Evolutionary conservation across 2,329 filamentous ascomycete species (phyloP).

Genomic region (Pseudogymnoascus sp.): DNA sequence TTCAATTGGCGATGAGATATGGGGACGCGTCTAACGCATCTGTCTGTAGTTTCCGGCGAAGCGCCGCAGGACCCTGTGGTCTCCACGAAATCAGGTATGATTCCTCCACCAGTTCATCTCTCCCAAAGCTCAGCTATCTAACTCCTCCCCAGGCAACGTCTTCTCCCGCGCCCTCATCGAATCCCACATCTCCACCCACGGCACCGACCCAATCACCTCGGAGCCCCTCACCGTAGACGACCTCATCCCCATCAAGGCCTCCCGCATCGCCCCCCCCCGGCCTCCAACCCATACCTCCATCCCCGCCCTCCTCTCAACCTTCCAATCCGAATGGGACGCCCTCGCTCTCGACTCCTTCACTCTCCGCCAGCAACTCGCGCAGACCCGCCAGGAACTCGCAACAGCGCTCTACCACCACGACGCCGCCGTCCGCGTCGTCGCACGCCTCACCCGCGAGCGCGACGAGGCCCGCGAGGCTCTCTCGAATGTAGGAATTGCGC

Average conservation of each 20-base stretch:
- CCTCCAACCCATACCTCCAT: constrained; percentile 86
- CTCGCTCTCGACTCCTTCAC: constrained; percentile 88
- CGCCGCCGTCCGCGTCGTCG: constrained; percentile 92
- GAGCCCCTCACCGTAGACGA: constrained; percentile 80
- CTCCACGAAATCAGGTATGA: constrained; percentile 85
- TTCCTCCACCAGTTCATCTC: constrained; percentile 18
- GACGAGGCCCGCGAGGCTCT: constrained; percentile 89
- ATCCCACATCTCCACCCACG: constrained; percentile 87
- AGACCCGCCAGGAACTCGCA: constrained; percentile 88
- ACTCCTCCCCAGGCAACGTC: constrained; percentile 58
- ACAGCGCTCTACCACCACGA: constrained; percentile 95
- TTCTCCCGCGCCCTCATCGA: constrained; percentile 96
- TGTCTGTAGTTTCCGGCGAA: constrained; percentile 77
- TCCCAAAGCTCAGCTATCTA: constrained; percentile 18
- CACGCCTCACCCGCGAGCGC: constrained; percentile 79
- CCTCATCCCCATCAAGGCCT: constrained; percentile 78
- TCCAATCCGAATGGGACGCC: constrained; percentile 98
- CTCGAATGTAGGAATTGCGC: constrained; percentile 72
- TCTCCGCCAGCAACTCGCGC: constrained; percentile 78
- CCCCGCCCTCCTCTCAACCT: constrained; percentile 84
- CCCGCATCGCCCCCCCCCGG: constrained; percentile 77
- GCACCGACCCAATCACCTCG: constrained; percentile 84
- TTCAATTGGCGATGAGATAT: not conserved
- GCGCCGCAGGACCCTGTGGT: constrained; percentile 90
- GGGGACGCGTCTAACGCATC: constrained; percentile 21